A percentile compares a stretch with the other conserved stretches of the same genome.
Conservation (phyloP, 495 filamentous ascomycete genomes). For the Cairneyella variabilis region DNA sequence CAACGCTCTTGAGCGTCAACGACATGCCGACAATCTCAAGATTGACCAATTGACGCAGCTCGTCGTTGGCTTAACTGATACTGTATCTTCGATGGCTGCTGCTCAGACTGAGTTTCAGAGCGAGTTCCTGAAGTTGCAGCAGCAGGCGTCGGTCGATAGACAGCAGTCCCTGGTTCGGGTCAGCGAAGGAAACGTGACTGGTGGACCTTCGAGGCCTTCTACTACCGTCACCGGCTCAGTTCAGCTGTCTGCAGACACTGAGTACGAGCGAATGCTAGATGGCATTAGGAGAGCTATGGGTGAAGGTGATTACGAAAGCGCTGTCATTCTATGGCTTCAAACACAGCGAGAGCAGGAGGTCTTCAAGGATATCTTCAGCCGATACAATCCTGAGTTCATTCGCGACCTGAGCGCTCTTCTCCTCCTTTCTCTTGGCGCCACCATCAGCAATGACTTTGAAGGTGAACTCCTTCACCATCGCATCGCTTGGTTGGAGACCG, state of each 20-base stretch:
- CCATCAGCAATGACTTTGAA: conserved; percentile 68
- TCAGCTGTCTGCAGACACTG: conserved; percentile 33
- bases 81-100: conserved; percentile 65
- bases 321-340: conserved; percentile 75
- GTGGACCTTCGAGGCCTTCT: conserved; percentile 28
- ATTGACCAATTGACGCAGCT: conserved; percentile 77
- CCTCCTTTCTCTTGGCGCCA: conserved; percentile 76
- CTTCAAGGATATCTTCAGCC: conserved; percentile 77
- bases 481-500: conserved; percentile 72
- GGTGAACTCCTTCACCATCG: conserved; percentile 59
- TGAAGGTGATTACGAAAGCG: conserved; percentile 66
- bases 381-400: conserved; percentile 68
- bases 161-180: conserved; percentile 7
- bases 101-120: conserved; percentile 60
- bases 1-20: conserved; percentile 63
- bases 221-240: background rate
- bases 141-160: conserved; percentile 32
- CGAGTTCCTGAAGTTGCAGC: conserved; percentile 54
- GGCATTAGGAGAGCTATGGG: conserved; percentile 63
- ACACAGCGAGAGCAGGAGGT: conserved; percentile 64
- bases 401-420: conserved; percentile 70
- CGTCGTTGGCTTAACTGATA: conserved; percentile 67
- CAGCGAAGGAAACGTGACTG: conserved; percentile 13
- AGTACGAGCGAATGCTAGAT: conserved; percentile 62
- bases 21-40: conserved; percentile 66